phyloP scores from a whole-genome alignment of 192 early-diverging fungal genomes.

The Mortierella alpina region DNA sequence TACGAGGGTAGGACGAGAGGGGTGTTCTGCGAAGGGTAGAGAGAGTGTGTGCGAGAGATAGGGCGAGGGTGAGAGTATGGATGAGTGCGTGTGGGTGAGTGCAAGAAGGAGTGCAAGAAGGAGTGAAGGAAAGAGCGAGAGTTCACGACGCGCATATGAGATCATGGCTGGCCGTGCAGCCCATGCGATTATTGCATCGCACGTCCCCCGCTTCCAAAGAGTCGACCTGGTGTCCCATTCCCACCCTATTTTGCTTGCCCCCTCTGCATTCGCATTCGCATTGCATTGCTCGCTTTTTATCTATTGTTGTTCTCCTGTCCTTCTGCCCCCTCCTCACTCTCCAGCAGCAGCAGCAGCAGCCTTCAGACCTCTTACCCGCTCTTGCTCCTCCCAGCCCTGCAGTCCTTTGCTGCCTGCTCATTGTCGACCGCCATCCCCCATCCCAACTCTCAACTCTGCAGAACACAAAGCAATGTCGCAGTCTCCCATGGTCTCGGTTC shows the following conservation, averaged over 20 bases:
- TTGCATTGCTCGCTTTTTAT: constrained; percentile 1
- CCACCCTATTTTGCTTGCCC: no score
- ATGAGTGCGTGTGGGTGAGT: not conserved
- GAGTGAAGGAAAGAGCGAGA: not conserved
- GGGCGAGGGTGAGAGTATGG: not conserved
- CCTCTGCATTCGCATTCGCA: constrained; percentile 11
- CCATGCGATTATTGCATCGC: not conserved
- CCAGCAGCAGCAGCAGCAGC: no score
- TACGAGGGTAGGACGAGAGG: not conserved
- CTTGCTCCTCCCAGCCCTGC: not conserved
- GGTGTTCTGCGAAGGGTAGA: not conserved
- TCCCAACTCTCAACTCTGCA: not conserved
- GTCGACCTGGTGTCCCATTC: no score
- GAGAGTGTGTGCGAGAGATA: not conserved
- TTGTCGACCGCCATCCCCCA: not conserved
- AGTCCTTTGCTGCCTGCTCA: not conserved
- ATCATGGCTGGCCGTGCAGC: constrained; percentile 4
- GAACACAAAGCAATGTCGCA: constrained; percentile 50
- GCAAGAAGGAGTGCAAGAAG: not conserved
- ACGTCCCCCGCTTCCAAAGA: not conserved
- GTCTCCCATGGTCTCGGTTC: constrained; percentile 69
- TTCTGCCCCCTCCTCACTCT: not conserved
- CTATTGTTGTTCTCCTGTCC: not conserved
- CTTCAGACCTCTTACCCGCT: not conserved
- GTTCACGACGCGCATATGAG: not conserved